Conservation (phyloP, 1,284 basidiomycete genomes). For the Rhodotorula sp. region DNA sequence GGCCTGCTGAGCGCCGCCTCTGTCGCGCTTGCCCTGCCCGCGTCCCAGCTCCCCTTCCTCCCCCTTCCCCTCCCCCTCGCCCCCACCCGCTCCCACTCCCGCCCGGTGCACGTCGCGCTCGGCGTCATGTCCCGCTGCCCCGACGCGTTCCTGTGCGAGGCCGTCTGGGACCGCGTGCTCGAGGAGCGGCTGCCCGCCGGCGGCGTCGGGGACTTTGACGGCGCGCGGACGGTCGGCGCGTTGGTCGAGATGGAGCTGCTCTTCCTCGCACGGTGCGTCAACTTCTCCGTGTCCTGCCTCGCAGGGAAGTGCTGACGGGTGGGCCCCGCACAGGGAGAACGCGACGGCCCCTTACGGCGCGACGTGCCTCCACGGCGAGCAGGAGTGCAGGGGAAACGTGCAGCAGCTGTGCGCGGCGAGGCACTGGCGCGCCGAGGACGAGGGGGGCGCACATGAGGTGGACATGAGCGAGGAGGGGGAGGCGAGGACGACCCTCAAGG, state of each 20-base stretch:
- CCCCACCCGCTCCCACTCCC: not conserved
- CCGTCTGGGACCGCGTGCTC: conserved; percentile 27
- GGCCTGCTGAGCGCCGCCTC: not conserved
- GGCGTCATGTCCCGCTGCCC: conserved; percentile 40
- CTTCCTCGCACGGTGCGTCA: conserved; percentile 39
- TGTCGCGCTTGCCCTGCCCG: not conserved
- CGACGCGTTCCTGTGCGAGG: conserved; percentile 31
- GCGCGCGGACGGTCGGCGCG: not conserved
- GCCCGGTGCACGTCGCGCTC: conserved; percentile 14
- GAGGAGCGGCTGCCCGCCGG: conserved; percentile 1
- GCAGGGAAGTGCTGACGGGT: not conserved
- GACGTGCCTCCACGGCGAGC: conserved; percentile 43
- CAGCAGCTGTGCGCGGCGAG: conserved; percentile 45
- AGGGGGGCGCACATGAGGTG: not conserved
- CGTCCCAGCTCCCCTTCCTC: not conserved
- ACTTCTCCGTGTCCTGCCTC: not conserved
- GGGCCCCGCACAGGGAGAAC: conserved; percentile 12
- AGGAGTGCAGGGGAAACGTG: conserved; percentile 45
- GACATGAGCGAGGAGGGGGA: not conserved
- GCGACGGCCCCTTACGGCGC: conserved; percentile 32
- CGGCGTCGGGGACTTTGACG: too few species aligned
- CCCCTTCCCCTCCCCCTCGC: not conserved
- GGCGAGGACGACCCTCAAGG: not conserved
- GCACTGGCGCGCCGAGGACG: conserved; percentile 19
- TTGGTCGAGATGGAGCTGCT: conserved; percentile 33